phyloP scores from a whole-genome alignment of 2,329 filamentous ascomycete species.

The Coniochaeta sp. region DNA sequence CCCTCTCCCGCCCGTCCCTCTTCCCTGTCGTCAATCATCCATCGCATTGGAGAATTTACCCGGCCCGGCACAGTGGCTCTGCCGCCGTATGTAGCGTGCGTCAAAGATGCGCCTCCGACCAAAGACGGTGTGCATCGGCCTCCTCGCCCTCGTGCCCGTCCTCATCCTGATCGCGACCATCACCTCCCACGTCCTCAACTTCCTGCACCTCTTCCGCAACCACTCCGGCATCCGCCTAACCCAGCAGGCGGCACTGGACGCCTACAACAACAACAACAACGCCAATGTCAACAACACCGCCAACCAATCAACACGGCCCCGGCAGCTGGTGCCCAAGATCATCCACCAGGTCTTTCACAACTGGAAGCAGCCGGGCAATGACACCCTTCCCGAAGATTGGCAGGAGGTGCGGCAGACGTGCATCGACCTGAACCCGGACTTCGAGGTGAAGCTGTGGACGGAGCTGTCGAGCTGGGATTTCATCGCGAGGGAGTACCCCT shows the following conservation, averaged over 20 bases:
- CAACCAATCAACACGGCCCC: background rate
- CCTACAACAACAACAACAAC: conserved; percentile 6
- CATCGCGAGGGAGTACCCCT: conserved; percentile 64
- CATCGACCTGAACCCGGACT: background rate
- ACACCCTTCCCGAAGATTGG: background rate
- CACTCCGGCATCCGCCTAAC: conserved; percentile 16
- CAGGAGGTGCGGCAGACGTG: background rate
- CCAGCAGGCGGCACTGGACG: conserved; percentile 11
- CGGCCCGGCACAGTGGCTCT: no score
- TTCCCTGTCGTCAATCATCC: background rate
- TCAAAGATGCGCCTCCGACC: background rate
- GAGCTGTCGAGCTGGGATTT: conserved; percentile 62
- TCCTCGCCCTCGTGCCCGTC: conserved; percentile 7
- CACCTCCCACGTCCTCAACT: conserved; percentile 11
- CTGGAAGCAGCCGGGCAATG: conserved; percentile 14
- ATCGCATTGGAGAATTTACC: background rate
- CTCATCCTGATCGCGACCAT: conserved; percentile 8
- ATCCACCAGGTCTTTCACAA: conserved; percentile 21
- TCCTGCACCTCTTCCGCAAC: conserved; percentile 14
- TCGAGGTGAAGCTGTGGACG: conserved; percentile 58
- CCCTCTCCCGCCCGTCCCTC: no score
- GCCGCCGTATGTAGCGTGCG: no score
- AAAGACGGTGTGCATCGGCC: background rate
- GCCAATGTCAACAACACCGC: background rate
- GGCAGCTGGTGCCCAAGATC: conserved; percentile 18